A percentile compares a stretch with the other conserved stretches of the same genome.
Evolutionary conservation across 2,329 filamentous ascomycete genomes (phyloP).

Genomic region (Calonectria multiphialidica): DNA sequence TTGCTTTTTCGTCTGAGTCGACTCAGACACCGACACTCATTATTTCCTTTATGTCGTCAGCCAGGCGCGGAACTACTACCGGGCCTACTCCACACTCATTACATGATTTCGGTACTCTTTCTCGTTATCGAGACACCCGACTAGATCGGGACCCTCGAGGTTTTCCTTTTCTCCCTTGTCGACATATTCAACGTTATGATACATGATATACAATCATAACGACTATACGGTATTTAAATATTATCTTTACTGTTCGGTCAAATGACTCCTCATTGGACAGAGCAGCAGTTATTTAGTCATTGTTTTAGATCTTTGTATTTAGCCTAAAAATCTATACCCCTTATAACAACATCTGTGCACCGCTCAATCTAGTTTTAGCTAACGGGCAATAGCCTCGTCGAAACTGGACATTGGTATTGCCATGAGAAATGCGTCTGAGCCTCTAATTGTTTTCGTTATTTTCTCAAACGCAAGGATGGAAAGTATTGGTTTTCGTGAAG

Average conservation of each 20-base stretch:
- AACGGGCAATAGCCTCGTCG: neutral
- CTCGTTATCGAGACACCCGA: neutral
- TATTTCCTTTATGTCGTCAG: conserved; percentile 16
- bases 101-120: neutral
- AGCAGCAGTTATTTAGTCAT: neutral
- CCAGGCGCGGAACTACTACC: neutral
- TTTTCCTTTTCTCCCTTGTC: neutral
- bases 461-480: neutral
- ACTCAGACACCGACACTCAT: conserved; percentile 4
- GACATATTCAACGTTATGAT: conserved; percentile 1
- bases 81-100: neutral
- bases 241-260: neutral
- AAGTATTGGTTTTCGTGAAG: neutral
- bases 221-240: conserved; percentile 9
- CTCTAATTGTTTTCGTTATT: neutral
- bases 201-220: conserved; percentile 5
- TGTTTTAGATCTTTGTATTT: neutral
- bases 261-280: neutral
- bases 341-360: neutral
- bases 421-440: neutral
- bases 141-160: neutral
- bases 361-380: neutral
- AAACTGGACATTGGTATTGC: no score
- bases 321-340: neutral
- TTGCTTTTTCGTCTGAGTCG: neutral